These are phyloP conservation scores for Saccharomycopsis javanensis DNA, from an alignment of 805 yeast genomes.

Conservation along the genomic window DNA sequence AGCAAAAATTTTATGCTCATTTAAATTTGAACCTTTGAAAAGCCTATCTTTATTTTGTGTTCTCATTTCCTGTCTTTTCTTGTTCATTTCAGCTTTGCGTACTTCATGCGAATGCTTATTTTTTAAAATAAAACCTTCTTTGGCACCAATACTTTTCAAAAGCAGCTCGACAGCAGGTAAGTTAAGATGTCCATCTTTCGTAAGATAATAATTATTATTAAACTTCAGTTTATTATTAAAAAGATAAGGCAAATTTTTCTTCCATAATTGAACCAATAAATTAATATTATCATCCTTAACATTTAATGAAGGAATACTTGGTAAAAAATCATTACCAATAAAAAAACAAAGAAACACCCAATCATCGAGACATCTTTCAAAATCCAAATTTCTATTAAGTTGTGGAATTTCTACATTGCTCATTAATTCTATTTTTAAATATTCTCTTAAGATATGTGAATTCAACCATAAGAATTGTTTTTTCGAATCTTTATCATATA, in stretches of 20 bases:
- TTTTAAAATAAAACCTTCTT: slow-evolving; percentile 72
- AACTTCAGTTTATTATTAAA: slow-evolving; percentile 17
- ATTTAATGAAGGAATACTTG: slow-evolving; percentile 89
- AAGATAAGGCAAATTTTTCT: slow-evolving; percentile 45
- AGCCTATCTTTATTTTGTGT: slow-evolving; percentile 33
- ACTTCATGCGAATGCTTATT: slow-evolving; percentile 59
- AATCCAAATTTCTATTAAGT: slow-evolving; percentile 64
- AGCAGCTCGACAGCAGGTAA: slow-evolving; percentile 67
- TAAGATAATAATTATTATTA: slow-evolving; percentile 57
- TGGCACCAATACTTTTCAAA: slow-evolving; percentile 50
- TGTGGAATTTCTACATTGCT: slow-evolving; percentile 41
- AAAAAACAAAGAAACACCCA: slow-evolving; percentile 99
- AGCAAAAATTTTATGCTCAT: slow-evolving; percentile 15
- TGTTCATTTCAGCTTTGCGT: slow-evolving; percentile 54
- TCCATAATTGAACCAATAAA: slow-evolving; percentile 74
- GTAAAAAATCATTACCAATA: slow-evolving; percentile 96
- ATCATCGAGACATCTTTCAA: slow-evolving; percentile 95
- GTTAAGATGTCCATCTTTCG: slow-evolving; percentile 81
- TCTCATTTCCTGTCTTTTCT: slow-evolving; percentile 43
- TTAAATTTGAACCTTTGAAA: slow-evolving; percentile 12
- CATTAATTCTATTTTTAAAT: slow-evolving; percentile 66
- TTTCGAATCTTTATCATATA: slow-evolving; percentile 31
- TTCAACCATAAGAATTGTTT: slow-evolving; percentile 95
- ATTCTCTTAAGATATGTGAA: slow-evolving; percentile 78
- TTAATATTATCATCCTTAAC: slow-evolving; percentile 94